phyloP scores from a whole-genome alignment of 2,329 filamentous ascomycete species.

The Cercospora sesami region DNA sequence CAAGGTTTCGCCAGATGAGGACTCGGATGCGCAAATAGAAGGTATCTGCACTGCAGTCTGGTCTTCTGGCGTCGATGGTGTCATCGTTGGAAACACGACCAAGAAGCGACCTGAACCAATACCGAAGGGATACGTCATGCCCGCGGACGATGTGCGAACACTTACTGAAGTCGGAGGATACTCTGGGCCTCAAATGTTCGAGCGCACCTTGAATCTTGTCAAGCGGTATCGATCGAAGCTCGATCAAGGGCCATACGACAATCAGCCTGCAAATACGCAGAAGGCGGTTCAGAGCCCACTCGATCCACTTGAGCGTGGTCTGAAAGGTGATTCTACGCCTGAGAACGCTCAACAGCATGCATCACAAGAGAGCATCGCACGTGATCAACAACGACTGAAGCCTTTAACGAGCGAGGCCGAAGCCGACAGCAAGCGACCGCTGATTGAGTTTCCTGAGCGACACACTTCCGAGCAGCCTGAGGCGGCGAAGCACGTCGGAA shows the following conservation, averaged over 20 bases:
- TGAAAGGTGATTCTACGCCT: background rate
- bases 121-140: constrained; percentile 65
- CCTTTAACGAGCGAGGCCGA: constrained; percentile 34
- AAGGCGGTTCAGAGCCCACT: constrained; percentile 17
- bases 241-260: constrained; percentile 46
- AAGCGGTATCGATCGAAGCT: constrained; percentile 66
- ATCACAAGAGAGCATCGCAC: constrained; percentile 31
- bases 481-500: constrained; percentile 10
- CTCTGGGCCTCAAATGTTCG: constrained; percentile 86
- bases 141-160: constrained; percentile 64
- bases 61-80: constrained; percentile 82
- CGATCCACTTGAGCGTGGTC: constrained; percentile 6
- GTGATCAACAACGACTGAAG: constrained; percentile 38
- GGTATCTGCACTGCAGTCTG: constrained; percentile 86
- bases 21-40: constrained; percentile 76
- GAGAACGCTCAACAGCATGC: constrained; percentile 10
- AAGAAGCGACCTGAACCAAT: constrained; percentile 73
- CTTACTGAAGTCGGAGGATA: constrained; percentile 79
- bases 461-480: constrained; percentile 28
- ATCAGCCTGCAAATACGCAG: constrained; percentile 11
- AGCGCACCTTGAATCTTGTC: constrained; percentile 75
- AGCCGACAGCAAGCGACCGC: constrained; percentile 35
- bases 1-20: constrained; percentile 95
- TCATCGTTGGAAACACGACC: constrained; percentile 97
- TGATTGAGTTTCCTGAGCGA: constrained; percentile 37